These are phyloP conservation scores for Prunus persica DNA, from an alignment of 306 rosid species.

Conservation along the genomic window DNA sequence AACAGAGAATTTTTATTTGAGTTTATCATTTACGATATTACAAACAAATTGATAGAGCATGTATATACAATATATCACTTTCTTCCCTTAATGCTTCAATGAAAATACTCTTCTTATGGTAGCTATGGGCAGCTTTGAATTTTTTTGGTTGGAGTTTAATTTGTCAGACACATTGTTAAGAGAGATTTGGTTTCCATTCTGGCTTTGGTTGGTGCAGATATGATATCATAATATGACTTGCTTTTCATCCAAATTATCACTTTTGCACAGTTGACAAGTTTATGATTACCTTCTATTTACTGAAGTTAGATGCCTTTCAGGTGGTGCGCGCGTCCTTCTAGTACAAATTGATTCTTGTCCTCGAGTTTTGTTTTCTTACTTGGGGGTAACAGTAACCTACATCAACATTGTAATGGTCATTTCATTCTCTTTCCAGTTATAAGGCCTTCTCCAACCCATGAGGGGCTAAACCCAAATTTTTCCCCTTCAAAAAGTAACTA, in stretches of 20 bases:
- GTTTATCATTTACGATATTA: not conserved
- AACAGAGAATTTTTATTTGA: not conserved
- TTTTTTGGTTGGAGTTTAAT: not conserved
- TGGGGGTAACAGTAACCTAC: not conserved
- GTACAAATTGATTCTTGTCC: not conserved
- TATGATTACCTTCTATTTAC: not conserved
- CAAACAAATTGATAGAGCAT: not conserved
- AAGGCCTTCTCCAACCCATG: no score
- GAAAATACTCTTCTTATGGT: not conserved
- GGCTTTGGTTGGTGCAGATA: no score
- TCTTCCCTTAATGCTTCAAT: not conserved
- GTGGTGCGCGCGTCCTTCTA: not conserved
- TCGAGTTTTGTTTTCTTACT: not conserved
- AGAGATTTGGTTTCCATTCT: not conserved
- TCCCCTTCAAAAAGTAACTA: no score
- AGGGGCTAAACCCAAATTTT: no score
- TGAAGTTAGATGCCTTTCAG: not conserved
- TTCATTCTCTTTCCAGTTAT: no score
- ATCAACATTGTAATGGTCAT: no score
- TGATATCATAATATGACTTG: no score
- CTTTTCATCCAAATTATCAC: no score
- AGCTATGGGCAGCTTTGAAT: not conserved
- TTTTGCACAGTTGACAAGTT: no score
- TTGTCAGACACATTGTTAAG: not conserved
- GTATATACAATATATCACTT: conserved; percentile 10